Base-by-base conservation (phyloP, 495 filamentous ascomycete genomes). In the Penicillium lividum region DNA sequence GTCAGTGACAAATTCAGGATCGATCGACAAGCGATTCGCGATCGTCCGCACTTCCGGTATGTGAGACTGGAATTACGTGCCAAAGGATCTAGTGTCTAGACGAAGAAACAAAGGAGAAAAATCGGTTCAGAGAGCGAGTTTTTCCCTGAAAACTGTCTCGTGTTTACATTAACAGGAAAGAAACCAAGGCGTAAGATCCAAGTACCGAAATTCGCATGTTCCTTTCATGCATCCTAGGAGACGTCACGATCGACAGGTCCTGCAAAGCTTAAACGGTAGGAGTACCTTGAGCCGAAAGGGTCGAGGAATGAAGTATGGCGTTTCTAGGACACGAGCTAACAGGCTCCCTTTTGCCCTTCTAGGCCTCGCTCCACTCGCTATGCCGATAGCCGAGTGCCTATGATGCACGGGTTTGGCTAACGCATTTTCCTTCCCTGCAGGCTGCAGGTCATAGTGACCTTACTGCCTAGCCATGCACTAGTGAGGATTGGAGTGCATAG, bases 361-460 rank as follows among this genome's bases (percentile, higher is more conserved):
- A 7, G 59, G 58, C 53, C 25, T 40, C 10, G 31, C 58, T 40
- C 57, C 34, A 48, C 59, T 56, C 10, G 31, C 58, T 40, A 53
- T 28, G 43, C 59, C 54, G 54, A 58, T 54, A 43, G 8, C 47
- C 45, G 33, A 63, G 57, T 60, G 57, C 61, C 51, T 56, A 53
- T 29, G 34, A 60, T 64, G 61, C 59, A 67, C 59, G 54, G 63
- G 58, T 54, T 58, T 27, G 44, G 49, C 4, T 30, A 28, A 54
- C 22, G 53, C 57, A 66, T 62, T 61, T 49, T 56, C 46, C 46
- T 67, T 65, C 57, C 62, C 61, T 69, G 62, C 67, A 67, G 59
- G 9, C 54, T 63, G 59, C 61, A 57, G 61, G 55, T 46, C 52
- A 62, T 62, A 38, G 16, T 54, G 38, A 31, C 61, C 53, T 52